phyloP scores from a whole-genome alignment of 495 filamentous ascomycete genomes.

The Lophium mytilinum region DNA sequence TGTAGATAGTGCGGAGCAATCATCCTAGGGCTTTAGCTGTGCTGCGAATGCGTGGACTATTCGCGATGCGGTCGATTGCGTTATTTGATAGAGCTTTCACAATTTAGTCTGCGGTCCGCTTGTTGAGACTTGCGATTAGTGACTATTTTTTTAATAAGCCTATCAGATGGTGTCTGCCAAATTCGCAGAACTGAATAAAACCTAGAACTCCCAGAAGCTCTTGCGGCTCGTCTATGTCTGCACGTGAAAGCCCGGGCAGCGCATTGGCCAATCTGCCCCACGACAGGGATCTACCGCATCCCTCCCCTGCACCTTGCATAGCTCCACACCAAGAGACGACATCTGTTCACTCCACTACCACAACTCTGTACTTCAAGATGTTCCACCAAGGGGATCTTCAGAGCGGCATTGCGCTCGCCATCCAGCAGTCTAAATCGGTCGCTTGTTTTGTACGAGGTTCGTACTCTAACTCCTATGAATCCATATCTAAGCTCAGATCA shows the following conservation, averaged over 20 bases:
- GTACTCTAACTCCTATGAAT: not conserved
- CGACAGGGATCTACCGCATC: no score
- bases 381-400: constrained; percentile 76
- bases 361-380: constrained; percentile 37
- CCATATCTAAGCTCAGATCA: no score
- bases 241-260: no score
- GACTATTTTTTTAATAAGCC: no score
- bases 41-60: not conserved
- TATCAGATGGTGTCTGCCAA: no score
- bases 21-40: not conserved
- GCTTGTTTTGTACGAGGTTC: constrained; percentile 62
- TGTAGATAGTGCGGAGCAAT: constrained; percentile 16
- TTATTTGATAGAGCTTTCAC: not conserved
- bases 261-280: no score
- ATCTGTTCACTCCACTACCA: not conserved
- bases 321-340: not conserved
- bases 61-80: not conserved
- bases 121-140: no score
- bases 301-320: not conserved
- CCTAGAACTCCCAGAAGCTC: no score
- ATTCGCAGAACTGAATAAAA: no score
- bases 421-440: constrained; percentile 57
- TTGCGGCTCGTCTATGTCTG: no score
- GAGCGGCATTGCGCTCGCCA: constrained; percentile 65
- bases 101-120: not conserved